phyloP scores from a whole-genome alignment of 768 basidiomycete genomes.

The Agaricus sinodeliciosus region DNA sequence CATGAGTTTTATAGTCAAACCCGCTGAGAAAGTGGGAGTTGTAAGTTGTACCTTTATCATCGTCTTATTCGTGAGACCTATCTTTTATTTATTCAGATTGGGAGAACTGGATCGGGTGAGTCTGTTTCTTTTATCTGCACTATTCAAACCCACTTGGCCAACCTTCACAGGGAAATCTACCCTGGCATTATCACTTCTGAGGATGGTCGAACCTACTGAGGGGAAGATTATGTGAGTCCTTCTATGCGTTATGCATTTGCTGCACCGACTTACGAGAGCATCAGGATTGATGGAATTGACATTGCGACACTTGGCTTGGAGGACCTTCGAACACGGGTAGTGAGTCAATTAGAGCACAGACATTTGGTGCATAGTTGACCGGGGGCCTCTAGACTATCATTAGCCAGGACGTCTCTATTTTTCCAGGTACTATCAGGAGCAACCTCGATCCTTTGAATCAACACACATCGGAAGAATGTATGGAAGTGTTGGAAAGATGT shows the following conservation, averaged over 20 bases:
- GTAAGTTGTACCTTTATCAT: slow-evolving; percentile 26
- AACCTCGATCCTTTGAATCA: slow-evolving; percentile 66
- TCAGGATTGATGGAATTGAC: slow-evolving; percentile 65
- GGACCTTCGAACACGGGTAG: slow-evolving; percentile 57
- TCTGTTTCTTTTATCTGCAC: not conserved
- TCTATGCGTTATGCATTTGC: not conserved
- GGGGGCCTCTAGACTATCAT: slow-evolving; percentile 49
- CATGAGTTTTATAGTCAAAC: slow-evolving; percentile 51
- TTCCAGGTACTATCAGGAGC: slow-evolving; percentile 64
- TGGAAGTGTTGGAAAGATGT: slow-evolving; percentile 59
- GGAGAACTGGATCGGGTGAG: slow-evolving; percentile 60
- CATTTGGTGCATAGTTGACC: not conserved
- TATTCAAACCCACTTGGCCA: not conserved
- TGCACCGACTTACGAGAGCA: not conserved
- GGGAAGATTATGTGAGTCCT: slow-evolving; percentile 51
- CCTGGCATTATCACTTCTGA: slow-evolving; percentile 47
- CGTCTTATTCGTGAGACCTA: not conserved
- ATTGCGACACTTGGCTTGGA: slow-evolving; percentile 61
- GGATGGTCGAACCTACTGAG: slow-evolving; percentile 53
- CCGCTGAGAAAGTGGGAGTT: slow-evolving; percentile 64
- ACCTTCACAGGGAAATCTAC: slow-evolving; percentile 44
- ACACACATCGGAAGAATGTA: slow-evolving; percentile 53
- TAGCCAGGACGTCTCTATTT: slow-evolving; percentile 70
- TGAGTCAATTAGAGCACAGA: slow-evolving; percentile 21
- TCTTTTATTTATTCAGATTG: slow-evolving; percentile 35